A percentile compares a stretch with the other conserved stretches of the same genome.
Conservation (phyloP, 2,329 filamentous ascomycete genomes). For the Pseudonectria buxi region DNA sequence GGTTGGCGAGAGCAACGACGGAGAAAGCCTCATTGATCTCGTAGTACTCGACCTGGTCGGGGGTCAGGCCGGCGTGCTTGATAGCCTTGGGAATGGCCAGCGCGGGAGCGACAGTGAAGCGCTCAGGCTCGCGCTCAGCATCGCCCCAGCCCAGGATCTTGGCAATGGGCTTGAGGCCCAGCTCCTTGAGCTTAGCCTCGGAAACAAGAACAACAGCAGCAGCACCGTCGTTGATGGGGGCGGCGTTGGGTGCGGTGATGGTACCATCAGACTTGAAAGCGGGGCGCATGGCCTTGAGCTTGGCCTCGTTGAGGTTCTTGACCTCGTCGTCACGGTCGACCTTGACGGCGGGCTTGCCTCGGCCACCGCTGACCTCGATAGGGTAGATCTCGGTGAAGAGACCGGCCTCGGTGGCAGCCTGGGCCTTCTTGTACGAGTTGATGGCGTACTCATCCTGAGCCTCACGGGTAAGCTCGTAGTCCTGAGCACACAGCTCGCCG, state of each 20-base stretch:
- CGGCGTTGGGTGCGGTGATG: constrained; percentile 93
- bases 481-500: constrained; percentile 83
- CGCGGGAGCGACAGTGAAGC: constrained; percentile 91
- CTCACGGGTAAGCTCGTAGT: constrained; percentile 75
- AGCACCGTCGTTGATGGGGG: constrained; percentile 91
- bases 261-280: constrained; percentile 79
- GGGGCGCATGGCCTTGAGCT: constrained; percentile 78
- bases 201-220: constrained; percentile 89
- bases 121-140: constrained; percentile 81
- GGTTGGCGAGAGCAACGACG: constrained; percentile 90
- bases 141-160: constrained; percentile 98
- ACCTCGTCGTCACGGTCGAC: constrained; percentile 89
- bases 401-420: constrained; percentile 74
- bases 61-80: constrained; percentile 80
- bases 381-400: constrained; percentile 86
- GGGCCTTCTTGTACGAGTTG: constrained; percentile 87
- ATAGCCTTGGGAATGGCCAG: constrained; percentile 96
- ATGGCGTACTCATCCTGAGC: constrained; percentile 95
- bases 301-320: constrained; percentile 84
- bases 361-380: constrained; percentile 77
- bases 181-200: constrained; percentile 87
- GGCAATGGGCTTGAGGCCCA: constrained; percentile 83
- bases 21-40: constrained; percentile 99
- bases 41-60: constrained; percentile 79
- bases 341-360: constrained; percentile 78